Evolutionary conservation across 495 filamentous ascomycete genomes (phyloP), one percentile per base, ranked within the genome.

Genomic region (Pyronema omphalodes): DNA sequence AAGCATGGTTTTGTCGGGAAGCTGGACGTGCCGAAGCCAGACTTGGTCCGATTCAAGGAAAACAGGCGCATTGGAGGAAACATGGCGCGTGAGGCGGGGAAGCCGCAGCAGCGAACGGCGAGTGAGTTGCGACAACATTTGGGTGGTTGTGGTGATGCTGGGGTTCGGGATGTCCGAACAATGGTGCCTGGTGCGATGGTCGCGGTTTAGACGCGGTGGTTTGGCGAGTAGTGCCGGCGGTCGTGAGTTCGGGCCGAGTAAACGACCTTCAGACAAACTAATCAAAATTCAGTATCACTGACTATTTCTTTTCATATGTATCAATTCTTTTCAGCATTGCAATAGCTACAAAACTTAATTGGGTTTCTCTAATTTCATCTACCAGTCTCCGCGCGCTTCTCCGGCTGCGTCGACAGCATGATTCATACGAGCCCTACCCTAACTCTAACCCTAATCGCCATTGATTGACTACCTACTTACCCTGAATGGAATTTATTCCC

Each of bases 1-100:
- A 44, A 84, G 68, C 34, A 67, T 59, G 3, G 76, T 72, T 9
- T 67, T 70, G 53, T 71, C 73, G 18, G 65, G 68, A 44, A 73
- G 52, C 4, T 23, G 37, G 15, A 51, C 9, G 7, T 46, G 54
- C 1, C 61, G 71, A 41, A 84, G 57, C 18, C 82, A 58, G 12
- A 74, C 76, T 37, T 72, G 68, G 57, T 84, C 80, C 52, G 75
- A 77, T 61, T 74, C 79, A 80, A 44, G n/a, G 29, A 44, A 35
- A 9, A 18, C 15, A 3, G 9, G 50, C 3, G 14, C 29, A 18
- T 40, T 14, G 35, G 50, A 40, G 8, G 50, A 50, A 4, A 50
- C 47, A 50, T 50, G 18, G 47, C 35, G 50, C 12, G 39, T 6
- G 12, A 11, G 11, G 48, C 12, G 48, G 48, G 11, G 11, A 12